Percentiles rank a stretch among this genome's conserved stretches.
phyloP scores from a whole-genome alignment of 441 rosid species.

The Cnidoscolus chayamansa region DNA sequence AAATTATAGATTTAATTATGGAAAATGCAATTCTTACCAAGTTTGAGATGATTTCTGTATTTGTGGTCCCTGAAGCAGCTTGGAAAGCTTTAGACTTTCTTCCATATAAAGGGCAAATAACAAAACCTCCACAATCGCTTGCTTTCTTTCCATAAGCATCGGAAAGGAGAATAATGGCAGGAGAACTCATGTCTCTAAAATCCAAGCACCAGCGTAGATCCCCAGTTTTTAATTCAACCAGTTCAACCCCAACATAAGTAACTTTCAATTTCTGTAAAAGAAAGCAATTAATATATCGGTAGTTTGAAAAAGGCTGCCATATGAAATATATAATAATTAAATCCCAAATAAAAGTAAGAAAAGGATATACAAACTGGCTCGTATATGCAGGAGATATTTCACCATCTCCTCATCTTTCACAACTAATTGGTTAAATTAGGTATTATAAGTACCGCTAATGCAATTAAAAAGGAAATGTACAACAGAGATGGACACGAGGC shows the following conservation, averaged over 20 bases:
- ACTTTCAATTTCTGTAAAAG: conserved; percentile 76
- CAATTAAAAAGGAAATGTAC: background rate
- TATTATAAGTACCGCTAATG: background rate
- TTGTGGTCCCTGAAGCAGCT: conserved; percentile 95
- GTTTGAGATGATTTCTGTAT: conserved; percentile 67
- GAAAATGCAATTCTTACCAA: conserved; percentile 55
- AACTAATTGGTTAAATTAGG: background rate
- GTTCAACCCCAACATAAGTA: conserved; percentile 81
- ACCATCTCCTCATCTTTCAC: background rate
- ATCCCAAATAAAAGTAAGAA: background rate
- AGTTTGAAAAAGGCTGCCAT: background rate
- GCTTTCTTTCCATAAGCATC: conserved; percentile 72
- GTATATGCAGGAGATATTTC: background rate
- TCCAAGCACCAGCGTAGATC: conserved; percentile 95
- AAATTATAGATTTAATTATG: conserved; percentile 12
- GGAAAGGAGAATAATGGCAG: conserved; percentile 72
- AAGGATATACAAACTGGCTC: background rate
- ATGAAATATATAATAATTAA: background rate
- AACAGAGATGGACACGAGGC: background rate
- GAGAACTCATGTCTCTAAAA: conserved; percentile 96
- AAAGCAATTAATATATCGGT: background rate
- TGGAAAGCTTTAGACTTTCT: conserved; percentile 99
- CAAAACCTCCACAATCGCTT: conserved; percentile 68
- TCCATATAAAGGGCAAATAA: conserved; percentile 89
- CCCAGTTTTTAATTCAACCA: conserved; percentile 72